Conservation (phyloP, 2,329 filamentous ascomycete genomes). For the Coniochaeta pulveracea region DNA sequence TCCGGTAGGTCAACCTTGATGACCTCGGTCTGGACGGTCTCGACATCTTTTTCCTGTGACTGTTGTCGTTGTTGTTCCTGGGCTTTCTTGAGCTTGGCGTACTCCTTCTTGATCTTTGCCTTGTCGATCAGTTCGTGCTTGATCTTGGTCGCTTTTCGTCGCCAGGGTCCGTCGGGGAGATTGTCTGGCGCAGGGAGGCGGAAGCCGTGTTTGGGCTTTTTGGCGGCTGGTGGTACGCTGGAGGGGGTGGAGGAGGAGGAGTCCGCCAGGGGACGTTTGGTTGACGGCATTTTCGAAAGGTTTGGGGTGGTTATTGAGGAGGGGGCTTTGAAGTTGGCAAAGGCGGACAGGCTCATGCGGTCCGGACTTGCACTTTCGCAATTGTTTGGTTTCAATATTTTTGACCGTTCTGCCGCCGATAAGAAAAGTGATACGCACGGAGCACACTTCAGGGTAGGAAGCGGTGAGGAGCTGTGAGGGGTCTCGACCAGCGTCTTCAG, state of each 20-base stretch:
- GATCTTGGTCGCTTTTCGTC: constrained; percentile 64
- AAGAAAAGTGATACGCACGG: too few relatives aligned
- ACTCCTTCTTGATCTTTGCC: constrained; percentile 86
- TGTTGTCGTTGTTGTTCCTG: not conserved
- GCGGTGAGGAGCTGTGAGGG: too few relatives aligned
- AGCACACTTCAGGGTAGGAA: too few relatives aligned
- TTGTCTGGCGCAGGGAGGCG: constrained; percentile 71
- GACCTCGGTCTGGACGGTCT: too few relatives aligned
- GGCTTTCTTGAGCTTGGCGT: constrained; percentile 69
- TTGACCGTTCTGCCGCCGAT: too few relatives aligned
- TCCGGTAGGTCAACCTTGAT: too few relatives aligned
- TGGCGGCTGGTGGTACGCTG: constrained; percentile 23
- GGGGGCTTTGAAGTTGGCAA: too few relatives aligned
- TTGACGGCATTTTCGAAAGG: not conserved
- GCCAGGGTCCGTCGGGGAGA: constrained; percentile 79
- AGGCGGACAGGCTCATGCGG: too few relatives aligned
- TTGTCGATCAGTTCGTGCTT: constrained; percentile 84
- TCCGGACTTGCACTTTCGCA: too few relatives aligned
- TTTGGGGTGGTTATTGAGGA: too few relatives aligned
- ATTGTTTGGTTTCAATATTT: too few relatives aligned
- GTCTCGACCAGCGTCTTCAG: too few relatives aligned
- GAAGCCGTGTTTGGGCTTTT: constrained; percentile 61
- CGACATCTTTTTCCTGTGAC: not conserved
- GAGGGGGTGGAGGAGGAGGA: constrained; percentile 12
- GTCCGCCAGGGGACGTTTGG: constrained; percentile 1